Base-by-base conservation (phyloP, 345 rosid genomes). In the Lumnitzera racemosa region DNA sequence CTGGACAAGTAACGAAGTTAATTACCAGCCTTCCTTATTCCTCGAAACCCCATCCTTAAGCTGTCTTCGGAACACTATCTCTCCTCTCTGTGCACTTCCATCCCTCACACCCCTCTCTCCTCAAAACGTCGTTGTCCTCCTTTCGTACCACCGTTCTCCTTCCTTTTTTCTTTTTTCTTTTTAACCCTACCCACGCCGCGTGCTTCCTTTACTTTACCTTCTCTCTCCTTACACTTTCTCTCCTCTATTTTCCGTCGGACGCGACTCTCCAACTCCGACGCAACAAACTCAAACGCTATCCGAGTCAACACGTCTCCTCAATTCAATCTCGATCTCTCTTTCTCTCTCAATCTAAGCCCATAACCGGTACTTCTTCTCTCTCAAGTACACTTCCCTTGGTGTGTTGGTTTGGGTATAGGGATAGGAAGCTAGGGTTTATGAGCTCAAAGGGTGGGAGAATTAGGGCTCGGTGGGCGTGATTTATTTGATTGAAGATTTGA, bases 371-470 rank as follows among this genome's bases (percentile, higher is more conserved):
- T 74, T 82, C 76, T 82, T 82, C 77, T 82, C 95, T 7, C 72
- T 92, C 1, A 71, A 79, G 29, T 83, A 85, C 64, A 73, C 81
- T 23, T 74, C 86, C 24, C 83, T 92, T 9, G 63, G 51, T 15
- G 88, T 83, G 16, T 80, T 85, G 43, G 71, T 92, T 0, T 55
- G 92, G 96, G 53, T 92, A 89, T 68, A 63, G 91, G 69, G 97
- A 85, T 63, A 79, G 85, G 68, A 80, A 84, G 77, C 73, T 92
- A 56, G 97, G 96, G 66, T 24, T 81, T 50, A 88, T 79, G 14
- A 76, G 58, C 13, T 82, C 96, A 13, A 46, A 24, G 2, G 91
- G 94, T 13, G 91, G 83, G 23, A 69, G 61, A 47, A 58, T 92
- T 49, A 75, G 80, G 59, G 90, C 91, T 10, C 70, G 90, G 51